Evolutionary conservation across 495 filamentous ascomycete species (phyloP).

Genomic region (Talaromyces nanjingensis): DNA sequence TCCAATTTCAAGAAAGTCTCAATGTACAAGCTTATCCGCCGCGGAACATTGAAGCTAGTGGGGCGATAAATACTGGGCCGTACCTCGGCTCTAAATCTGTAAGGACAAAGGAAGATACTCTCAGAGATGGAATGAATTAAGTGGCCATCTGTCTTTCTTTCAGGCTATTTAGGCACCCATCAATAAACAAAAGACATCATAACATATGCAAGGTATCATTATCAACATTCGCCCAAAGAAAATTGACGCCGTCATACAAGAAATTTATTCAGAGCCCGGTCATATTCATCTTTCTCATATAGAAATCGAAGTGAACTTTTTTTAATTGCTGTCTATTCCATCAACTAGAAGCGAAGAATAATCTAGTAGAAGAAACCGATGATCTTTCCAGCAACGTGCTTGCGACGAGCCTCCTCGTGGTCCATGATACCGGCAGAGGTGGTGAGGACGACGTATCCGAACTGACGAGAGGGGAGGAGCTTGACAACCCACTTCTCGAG

Average conservation of each 20-base stretch:
- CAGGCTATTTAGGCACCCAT: constrained; percentile 7
- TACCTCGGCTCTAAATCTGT: not conserved
- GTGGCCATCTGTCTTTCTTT: constrained; percentile 5
- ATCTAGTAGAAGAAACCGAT: constrained; percentile 93
- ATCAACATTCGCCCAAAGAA: constrained; percentile 8
- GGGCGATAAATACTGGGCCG: not conserved
- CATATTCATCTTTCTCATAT: not conserved
- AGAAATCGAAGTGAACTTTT: constrained; percentile 21
- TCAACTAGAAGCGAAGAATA: constrained; percentile 9
- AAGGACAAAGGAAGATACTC: not conserved
- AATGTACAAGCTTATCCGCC: not conserved
- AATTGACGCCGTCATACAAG: constrained; percentile 9
- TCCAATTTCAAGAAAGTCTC: not conserved
- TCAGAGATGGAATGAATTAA: constrained; percentile 1
- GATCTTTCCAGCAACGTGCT: constrained; percentile 96
- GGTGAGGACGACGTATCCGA: constrained; percentile 97
- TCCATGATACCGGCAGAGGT: constrained; percentile 99
- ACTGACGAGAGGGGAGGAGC: constrained; percentile 97
- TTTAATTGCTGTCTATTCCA: constrained; percentile 14
- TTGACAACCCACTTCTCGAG: constrained; percentile 99
- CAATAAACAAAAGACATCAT: constrained; percentile 1
- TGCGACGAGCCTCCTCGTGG: constrained; percentile 97
- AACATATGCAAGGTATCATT: constrained; percentile 11
- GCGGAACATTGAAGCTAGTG: not conserved
- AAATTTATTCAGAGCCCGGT: constrained; percentile 5